Conservation (phyloP, 805 yeast genomes). For the Wickerhamiella sergipiensis region DNA sequence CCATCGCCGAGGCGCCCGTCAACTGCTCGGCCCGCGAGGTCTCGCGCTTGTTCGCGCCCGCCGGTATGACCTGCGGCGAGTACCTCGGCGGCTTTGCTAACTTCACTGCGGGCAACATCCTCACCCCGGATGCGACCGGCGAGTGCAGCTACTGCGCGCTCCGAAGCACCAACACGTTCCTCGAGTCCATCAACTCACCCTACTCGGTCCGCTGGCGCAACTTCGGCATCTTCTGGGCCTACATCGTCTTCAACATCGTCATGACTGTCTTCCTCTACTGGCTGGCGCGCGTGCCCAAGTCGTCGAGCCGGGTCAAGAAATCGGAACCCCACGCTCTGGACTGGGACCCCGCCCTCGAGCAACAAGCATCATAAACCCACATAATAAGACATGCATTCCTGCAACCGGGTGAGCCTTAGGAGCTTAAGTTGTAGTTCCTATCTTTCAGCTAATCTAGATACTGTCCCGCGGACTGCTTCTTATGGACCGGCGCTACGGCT, state of each 20-base stretch:
- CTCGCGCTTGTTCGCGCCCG: constrained; percentile 38
- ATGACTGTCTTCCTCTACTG: constrained; percentile 22
- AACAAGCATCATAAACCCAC: no score
- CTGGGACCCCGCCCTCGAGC: constrained; percentile 14
- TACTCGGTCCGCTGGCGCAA: constrained; percentile 49
- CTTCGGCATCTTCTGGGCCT: constrained; percentile 47
- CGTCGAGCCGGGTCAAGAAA: constrained; percentile 16
- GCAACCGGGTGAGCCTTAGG: no score
- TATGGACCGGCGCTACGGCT: no score
- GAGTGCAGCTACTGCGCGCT: constrained; percentile 32
- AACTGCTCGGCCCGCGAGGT: constrained; percentile 37
- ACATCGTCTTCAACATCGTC: constrained; percentile 39
- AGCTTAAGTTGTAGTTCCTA: no score
- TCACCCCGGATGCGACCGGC: constrained; percentile 34
- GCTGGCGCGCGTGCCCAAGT: constrained; percentile 21
- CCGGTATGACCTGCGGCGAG: constrained; percentile 49
- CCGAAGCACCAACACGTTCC: constrained; percentile 29
- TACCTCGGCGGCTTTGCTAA: constrained; percentile 35
- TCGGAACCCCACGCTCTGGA: constrained; percentile 8
- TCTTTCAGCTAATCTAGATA: no score
- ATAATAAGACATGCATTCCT: no score
- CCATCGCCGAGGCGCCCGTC: constrained; percentile 39
- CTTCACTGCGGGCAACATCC: constrained; percentile 41
- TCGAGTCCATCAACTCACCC: constrained; percentile 30
- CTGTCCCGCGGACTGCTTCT: no score